Evolutionary conservation across 192 early-diverging fungal genomes (phyloP).

Genomic region (Backusella morwellensis): DNA sequence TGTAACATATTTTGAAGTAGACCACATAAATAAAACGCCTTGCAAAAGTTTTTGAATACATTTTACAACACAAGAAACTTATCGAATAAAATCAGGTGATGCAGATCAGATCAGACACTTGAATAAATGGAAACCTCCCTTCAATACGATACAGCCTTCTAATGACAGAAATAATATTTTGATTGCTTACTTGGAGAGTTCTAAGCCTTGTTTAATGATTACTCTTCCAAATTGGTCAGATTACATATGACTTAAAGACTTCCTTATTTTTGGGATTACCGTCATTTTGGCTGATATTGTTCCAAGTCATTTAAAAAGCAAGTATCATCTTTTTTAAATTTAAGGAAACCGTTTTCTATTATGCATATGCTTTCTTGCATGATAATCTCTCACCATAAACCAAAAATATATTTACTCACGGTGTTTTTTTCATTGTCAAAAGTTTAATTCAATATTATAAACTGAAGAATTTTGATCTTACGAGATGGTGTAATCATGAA

Average conservation of each 20-base stretch:
- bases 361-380: too few relatives aligned
- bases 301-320: too few relatives aligned
- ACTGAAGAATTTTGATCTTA: too few relatives aligned
- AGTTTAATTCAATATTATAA: too few relatives aligned
- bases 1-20: neutral
- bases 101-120: neutral
- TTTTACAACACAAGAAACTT: neutral
- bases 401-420: too few relatives aligned
- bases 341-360: too few relatives aligned
- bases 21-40: neutral
- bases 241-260: neutral
- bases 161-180: neutral
- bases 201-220: neutral
- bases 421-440: too few relatives aligned
- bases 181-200: neutral
- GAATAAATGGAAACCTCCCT: neutral
- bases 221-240: too few relatives aligned
- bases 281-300: neutral
- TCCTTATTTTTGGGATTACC: neutral
- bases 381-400: neutral
- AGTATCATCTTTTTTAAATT: too few relatives aligned
- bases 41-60: neutral
- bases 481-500: too few relatives aligned
- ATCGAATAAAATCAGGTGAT: neutral
- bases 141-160: neutral